Base-by-base conservation (phyloP, 768 basidiomycete genomes). In the Suillus ampliporus region DNA sequence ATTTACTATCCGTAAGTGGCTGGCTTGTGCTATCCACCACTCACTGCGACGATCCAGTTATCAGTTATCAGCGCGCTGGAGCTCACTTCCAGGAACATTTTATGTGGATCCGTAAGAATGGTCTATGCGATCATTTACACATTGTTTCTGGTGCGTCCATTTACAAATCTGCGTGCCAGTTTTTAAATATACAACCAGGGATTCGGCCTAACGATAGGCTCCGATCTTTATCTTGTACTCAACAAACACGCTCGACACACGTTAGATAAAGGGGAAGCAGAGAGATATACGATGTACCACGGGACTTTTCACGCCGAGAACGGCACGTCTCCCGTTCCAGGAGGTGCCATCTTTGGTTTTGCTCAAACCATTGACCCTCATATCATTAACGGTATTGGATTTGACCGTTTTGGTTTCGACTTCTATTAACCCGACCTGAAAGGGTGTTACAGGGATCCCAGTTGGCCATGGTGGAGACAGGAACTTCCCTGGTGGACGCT, bases 121-220 rank as follows among this genome's bases (percentile, higher is more conserved):
- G 90, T 94, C 34, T 94, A 92, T 68, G 91, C 92, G 15, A 89
- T 92, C 63, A 92, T 94, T 47, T 94, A 94, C 69, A 92, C 91
- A 0, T 79, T 94, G 48, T 93, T 93, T 73, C 76, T 94, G 68
- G 90, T 89, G 50, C 31, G 31, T 50, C 37, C 38, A 17, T 19
- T 41, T 50, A 17, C 37, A 35, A 59, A 28, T 41, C 7, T 56
- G 65, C 9, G 10, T 34, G 41, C n/a, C 51, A 8, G 60, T 57
- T 28, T 62, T 65, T 54, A 31, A 23, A 51, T 63, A 13, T 43
- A 40, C 46, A 28, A 23, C 4, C 63, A 92, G 91, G 92, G 93
- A 9, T 94, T 94, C 71, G 91, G 92, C 51, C 77, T 94, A 61
- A 90, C 89, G 23, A 90, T 94, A 63, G 92, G 92, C 43, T 92